phyloP scores from a whole-genome alignment of 2,329 filamentous ascomycete species.

The Coleophoma eucalyptorum region DNA sequence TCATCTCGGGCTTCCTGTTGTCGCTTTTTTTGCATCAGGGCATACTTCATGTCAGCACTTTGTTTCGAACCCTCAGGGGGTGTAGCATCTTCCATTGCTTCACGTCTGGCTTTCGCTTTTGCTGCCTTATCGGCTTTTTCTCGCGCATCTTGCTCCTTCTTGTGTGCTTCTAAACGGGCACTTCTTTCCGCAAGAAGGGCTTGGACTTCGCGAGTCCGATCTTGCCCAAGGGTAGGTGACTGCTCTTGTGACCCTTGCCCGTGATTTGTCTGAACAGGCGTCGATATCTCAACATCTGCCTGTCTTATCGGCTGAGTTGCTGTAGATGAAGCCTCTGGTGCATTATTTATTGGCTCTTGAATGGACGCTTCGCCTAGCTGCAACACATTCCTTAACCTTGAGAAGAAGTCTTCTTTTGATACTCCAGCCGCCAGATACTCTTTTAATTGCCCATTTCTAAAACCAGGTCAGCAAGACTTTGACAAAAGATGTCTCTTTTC shows the following conservation, averaged over 20 bases:
- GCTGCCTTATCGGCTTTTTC: conserved; percentile 33
- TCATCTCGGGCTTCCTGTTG: conserved; percentile 66
- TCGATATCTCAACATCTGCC: conserved; percentile 4
- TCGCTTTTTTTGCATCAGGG: conserved; percentile 53
- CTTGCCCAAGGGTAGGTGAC: too few species aligned
- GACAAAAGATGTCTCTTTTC: too few species aligned
- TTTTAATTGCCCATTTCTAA: conserved; percentile 68
- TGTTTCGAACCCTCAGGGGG: conserved; percentile 33
- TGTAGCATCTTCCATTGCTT: conserved; percentile 33
- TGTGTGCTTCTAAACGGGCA: conserved; percentile 42
- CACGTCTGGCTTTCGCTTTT: conserved; percentile 39
- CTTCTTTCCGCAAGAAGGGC: conserved; percentile 47
- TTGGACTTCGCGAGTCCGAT: conserved; percentile 16
- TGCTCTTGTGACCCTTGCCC: too few species aligned
- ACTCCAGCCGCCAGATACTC: conserved; percentile 69
- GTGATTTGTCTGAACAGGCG: background rate
- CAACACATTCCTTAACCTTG: conserved; percentile 42
- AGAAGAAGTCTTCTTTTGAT: conserved; percentile 62
- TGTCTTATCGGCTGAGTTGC: background rate
- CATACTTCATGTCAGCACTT: conserved; percentile 40
- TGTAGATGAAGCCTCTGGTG: background rate
- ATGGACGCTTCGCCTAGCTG: background rate
- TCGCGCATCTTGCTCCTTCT: conserved; percentile 35
- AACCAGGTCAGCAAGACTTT: too few species aligned
- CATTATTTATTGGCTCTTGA: conserved; percentile 2